A percentile compares a stretch with the other conserved stretches of the same genome.
phyloP scores from a whole-genome alignment of 805 yeast species.

The Yarrowia hollandica region DNA sequence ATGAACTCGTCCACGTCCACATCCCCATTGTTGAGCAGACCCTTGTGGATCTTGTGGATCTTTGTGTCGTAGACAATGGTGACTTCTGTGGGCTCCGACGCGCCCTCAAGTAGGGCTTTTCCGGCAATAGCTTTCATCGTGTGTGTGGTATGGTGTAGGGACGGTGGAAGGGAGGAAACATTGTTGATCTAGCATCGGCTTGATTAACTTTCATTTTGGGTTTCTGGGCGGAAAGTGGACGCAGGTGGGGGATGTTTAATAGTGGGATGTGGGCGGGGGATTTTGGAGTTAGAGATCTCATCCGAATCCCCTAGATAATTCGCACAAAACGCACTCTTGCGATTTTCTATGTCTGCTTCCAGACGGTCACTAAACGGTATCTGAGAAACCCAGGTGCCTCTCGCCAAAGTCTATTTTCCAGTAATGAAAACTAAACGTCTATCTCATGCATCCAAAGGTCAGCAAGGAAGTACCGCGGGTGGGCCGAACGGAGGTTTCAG shows the following conservation, averaged over 20 bases:
- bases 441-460: background rate
- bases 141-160: background rate
- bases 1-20: conserved; percentile 11
- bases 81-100: conserved; percentile 8
- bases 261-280: too few relatives aligned
- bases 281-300: too few relatives aligned
- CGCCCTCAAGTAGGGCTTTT: conserved; percentile 15
- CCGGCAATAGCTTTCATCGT: conserved; percentile 25
- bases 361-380: too few relatives aligned
- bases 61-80: conserved; percentile 19
- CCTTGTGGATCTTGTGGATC: background rate
- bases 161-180: background rate
- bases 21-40: background rate
- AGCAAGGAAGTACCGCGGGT: background rate
- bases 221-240: background rate
- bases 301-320: too few relatives aligned
- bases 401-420: background rate
- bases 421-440: conserved; percentile 3
- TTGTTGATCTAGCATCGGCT: background rate
- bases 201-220: background rate
- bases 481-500: background rate
- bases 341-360: too few relatives aligned
- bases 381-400: background rate
- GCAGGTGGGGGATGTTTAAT: too few relatives aligned
- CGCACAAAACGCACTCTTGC: too few relatives aligned